phyloP scores from a whole-genome alignment of 2,329 filamentous ascomycete species.

The Xylariaceae sp. region DNA sequence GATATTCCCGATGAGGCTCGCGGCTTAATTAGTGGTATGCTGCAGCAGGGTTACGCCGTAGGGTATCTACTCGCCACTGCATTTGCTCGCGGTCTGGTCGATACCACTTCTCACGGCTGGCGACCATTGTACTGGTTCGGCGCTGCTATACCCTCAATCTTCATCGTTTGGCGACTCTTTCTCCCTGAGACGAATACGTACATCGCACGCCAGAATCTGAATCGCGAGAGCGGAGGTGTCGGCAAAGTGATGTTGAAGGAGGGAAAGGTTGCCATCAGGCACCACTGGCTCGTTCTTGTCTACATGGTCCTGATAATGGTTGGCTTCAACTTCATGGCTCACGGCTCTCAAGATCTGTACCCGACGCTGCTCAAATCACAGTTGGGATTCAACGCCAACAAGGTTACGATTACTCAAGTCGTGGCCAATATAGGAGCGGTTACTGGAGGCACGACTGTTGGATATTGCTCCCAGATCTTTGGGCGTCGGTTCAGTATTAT shows the following conservation, averaged over 20 bases:
- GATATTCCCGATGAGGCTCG: constrained; percentile 65
- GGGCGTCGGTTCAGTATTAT: constrained; percentile 68
- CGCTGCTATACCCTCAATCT: constrained; percentile 71
- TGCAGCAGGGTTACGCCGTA: constrained; percentile 68
- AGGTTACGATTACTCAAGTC: constrained; percentile 67
- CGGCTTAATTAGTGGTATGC: constrained; percentile 70
- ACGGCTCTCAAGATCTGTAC: constrained; percentile 65
- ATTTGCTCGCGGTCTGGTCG: constrained; percentile 62
- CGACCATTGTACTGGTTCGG: constrained; percentile 87
- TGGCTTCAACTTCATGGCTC: constrained; percentile 89
- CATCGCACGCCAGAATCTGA: constrained; percentile 60
- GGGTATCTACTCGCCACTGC: constrained; percentile 61
- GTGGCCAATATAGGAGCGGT: constrained; percentile 70
- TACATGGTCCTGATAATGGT: constrained; percentile 87
- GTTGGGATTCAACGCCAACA: constrained; percentile 47
- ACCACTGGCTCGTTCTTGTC: constrained; percentile 74
- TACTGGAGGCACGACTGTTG: constrained; percentile 61
- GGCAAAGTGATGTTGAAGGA: constrained; percentile 68
- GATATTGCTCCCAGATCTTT: constrained; percentile 65
- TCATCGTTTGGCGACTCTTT: constrained; percentile 73
- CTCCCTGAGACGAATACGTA: constrained; percentile 78
- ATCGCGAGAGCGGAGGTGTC: constrained; percentile 53
- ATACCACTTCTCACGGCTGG: constrained; percentile 78
- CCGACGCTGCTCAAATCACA: constrained; percentile 58
- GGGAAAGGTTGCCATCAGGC: constrained; percentile 71